Conservation (phyloP, 176 grass and related monocot genomes). For the Metroxylon sagu region DNA sequence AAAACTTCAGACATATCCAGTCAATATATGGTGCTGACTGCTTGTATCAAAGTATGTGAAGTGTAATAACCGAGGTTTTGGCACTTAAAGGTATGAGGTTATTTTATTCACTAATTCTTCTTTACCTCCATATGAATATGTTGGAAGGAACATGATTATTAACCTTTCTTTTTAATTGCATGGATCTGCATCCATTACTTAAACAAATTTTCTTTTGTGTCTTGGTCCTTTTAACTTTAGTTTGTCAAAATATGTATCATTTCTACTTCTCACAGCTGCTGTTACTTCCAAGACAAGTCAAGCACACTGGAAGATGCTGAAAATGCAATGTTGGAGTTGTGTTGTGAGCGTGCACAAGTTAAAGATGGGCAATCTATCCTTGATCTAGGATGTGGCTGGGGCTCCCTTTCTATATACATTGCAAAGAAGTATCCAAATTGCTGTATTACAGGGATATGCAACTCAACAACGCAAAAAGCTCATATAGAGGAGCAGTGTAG, state of each 20-base stretch:
- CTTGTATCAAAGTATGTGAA: no score
- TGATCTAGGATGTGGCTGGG: constrained; percentile 92
- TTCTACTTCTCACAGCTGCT: constrained; percentile 39
- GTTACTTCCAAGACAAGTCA: constrained; percentile 69
- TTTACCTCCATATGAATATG: no score
- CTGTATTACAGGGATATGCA: constrained; percentile 85
- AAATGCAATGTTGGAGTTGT: constrained; percentile 77
- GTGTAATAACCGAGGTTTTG: no score
- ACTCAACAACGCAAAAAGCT: constrained; percentile 76
- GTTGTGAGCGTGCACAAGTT: constrained; percentile 69
- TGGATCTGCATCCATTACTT: no score
- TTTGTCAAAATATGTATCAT: neutral
- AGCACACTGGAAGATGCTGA: constrained; percentile 80
- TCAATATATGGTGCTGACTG: no score
- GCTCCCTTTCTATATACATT: constrained; percentile 66
- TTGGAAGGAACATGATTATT: no score
- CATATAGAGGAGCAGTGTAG: constrained; percentile 77
- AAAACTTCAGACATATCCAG: no score
- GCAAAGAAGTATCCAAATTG: constrained; percentile 77
- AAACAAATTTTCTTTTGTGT: no score
- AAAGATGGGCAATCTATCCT: constrained; percentile 74
- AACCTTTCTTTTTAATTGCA: no score
- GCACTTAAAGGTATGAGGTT: no score
- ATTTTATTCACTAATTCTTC: no score
- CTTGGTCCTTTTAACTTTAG: no score